Percentiles rank a stretch among this genome's conserved stretches.
phyloP scores from a whole-genome alignment of 176 grass and related monocot species.

The Dactylis glomerata region DNA sequence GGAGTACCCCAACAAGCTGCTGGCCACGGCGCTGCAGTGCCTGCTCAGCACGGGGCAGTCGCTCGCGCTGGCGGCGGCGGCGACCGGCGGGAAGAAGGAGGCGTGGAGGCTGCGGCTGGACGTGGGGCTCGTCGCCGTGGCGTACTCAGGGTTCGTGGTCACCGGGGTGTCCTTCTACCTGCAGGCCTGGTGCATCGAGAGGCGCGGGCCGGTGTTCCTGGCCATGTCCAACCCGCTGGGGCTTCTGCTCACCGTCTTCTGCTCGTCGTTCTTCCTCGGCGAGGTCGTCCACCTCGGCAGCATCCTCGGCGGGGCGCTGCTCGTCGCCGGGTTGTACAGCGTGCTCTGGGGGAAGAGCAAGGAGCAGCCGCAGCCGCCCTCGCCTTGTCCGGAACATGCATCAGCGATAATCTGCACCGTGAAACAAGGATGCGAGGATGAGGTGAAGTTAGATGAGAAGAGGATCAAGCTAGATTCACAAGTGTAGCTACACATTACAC shows the following conservation, averaged over 20 bases:
- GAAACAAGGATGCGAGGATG: neutral
- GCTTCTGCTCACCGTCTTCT: constrained; percentile 47
- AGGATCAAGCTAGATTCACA: neutral
- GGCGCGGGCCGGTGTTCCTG: constrained; percentile 54
- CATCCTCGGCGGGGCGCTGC: constrained; percentile 42
- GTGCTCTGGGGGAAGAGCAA: constrained; percentile 49
- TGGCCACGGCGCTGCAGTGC: constrained; percentile 39
- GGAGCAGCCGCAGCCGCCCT: neutral
- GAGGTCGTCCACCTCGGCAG: constrained; percentile 59
- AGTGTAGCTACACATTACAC: neutral
- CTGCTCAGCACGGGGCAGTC: constrained; percentile 48
- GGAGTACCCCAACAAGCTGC: constrained; percentile 69
- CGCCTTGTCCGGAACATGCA: neutral
- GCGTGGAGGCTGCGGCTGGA: constrained; percentile 52
- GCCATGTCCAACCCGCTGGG: constrained; percentile 61
- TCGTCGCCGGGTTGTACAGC: constrained; percentile 49
- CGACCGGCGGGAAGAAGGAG: constrained; percentile 16
- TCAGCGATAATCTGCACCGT: neutral
- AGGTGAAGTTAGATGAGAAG: neutral
- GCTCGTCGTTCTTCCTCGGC: constrained; percentile 51
- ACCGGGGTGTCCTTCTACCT: constrained; percentile 54
- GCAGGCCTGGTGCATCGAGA: constrained; percentile 63
- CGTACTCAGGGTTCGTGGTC: constrained; percentile 48
- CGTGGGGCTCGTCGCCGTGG: constrained; percentile 39
- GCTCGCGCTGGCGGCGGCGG: constrained; percentile 30